Evolutionary conservation across 2,329 filamentous ascomycete genomes (phyloP).

Genomic region (Escovopsis sp.): DNA sequence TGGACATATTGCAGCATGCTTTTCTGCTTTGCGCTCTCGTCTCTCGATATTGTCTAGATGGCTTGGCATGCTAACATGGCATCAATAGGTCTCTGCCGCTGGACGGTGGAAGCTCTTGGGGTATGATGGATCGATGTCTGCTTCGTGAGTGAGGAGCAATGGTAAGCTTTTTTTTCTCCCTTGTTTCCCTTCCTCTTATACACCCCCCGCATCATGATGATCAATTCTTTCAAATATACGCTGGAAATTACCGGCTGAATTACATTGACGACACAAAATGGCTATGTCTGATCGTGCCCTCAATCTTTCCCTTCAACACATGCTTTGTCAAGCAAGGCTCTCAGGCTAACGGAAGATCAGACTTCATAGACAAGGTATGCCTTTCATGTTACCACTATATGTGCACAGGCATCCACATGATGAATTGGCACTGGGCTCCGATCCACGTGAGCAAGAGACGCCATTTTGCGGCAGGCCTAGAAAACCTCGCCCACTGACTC

Average conservation of each 20-base stretch:
- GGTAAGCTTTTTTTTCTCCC: constrained; percentile 16
- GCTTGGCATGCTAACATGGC: constrained; percentile 13
- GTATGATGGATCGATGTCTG: not conserved
- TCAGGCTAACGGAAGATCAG: constrained; percentile 18
- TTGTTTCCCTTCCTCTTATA: not conserved
- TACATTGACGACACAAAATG: constrained; percentile 69
- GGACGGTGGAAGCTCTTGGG: constrained; percentile 6
- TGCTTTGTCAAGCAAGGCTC: not conserved
- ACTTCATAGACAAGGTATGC: constrained; percentile 21
- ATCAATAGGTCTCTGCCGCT: constrained; percentile 2
- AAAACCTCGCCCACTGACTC: constrained; percentile 98
- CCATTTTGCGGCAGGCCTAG: constrained; percentile 97
- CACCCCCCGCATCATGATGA: constrained; percentile 32
- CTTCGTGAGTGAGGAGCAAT: not conserved
- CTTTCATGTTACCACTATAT: constrained; percentile 9
- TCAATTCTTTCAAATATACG: constrained; percentile 53
- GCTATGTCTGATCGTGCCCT: constrained; percentile 59
- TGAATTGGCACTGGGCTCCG: constrained; percentile 98
- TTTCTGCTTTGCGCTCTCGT: not conserved
- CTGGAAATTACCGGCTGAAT: constrained; percentile 96
- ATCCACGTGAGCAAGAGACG: constrained; percentile 66
- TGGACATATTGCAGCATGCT: constrained; percentile 8
- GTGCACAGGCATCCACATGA: constrained; percentile 35
- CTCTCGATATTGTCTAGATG: not conserved
- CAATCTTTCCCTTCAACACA: constrained; percentile 1